phyloP scores from a whole-genome alignment of 352 stramenopile species.

The Globisporangium heterothallicum region DNA sequence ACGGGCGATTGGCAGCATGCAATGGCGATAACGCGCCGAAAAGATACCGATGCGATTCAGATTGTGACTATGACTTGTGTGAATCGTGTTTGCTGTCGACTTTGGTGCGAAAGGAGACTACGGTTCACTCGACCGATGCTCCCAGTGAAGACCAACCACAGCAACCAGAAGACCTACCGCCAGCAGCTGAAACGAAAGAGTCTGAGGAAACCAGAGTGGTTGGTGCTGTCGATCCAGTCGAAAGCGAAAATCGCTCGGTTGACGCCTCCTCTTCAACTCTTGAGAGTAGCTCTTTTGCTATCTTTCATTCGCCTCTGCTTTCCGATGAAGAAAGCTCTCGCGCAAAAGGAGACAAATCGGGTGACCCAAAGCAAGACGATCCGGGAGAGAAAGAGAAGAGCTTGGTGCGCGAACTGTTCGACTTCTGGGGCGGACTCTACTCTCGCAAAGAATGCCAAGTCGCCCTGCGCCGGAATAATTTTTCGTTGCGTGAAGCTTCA shows the following conservation, averaged over 20 bases:
- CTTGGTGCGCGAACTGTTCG: conserved; percentile 33
- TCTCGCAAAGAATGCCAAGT: conserved; percentile 52
- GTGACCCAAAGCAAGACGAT: neutral
- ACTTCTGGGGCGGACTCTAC: conserved; percentile 65
- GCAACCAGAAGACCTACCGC: conserved; percentile 2
- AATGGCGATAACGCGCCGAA: conserved; percentile 48
- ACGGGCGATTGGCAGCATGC: conserved; percentile 48
- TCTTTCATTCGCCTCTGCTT: conserved; percentile 28
- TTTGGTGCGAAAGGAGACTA: conserved; percentile 22
- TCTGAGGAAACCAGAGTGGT: neutral
- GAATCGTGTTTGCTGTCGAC: conserved; percentile 47
- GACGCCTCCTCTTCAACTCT: neutral
- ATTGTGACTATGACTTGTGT: conserved; percentile 78
- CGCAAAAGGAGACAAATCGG: conserved; percentile 13
- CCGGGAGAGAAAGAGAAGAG: conserved; percentile 16
- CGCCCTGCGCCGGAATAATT: conserved; percentile 39
- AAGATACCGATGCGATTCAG: conserved; percentile 54
- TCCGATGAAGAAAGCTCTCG: conserved; percentile 15
- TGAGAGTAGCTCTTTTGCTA: conserved; percentile 29
- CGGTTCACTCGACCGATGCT: neutral
- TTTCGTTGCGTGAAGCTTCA: conserved; percentile 34
- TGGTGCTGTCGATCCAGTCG: neutral
- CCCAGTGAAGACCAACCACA: conserved; percentile 2
- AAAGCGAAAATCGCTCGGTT: conserved; percentile 1
- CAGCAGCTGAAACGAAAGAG: conserved; percentile 5